phyloP scores from a whole-genome alignment of 2,329 filamentous ascomycete genomes.

The Curvularia hawaiiensis region DNA sequence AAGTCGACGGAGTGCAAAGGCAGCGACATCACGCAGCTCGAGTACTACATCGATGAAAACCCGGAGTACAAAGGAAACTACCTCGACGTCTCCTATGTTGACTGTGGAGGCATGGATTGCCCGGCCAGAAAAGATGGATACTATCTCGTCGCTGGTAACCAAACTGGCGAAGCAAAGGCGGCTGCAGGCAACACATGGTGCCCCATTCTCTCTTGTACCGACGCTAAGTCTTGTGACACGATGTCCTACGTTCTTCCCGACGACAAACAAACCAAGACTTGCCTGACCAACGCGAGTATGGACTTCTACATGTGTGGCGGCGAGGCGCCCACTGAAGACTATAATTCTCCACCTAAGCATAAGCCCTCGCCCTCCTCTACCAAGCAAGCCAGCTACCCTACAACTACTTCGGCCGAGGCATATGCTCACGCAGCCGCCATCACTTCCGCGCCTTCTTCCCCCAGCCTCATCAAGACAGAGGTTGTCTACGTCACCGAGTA shows the following conservation, averaged over 20 bases:
- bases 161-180: conserved; percentile 23
- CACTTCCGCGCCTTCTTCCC: conserved; percentile 23
- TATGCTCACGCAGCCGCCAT: conserved; percentile 28
- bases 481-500: conserved; percentile 42
- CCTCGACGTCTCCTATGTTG: conserved; percentile 48
- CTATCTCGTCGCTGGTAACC: conserved; percentile 36
- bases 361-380: conserved; percentile 3
- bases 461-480: conserved; percentile 30
- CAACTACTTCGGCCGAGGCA: conserved; percentile 11
- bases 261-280: conserved; percentile 43
- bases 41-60: too few relatives aligned
- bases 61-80: too few relatives aligned
- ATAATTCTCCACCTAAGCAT: conserved; percentile 14
- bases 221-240: conserved; percentile 29
- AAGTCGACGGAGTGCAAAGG: conserved; percentile 38
- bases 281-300: conserved; percentile 32
- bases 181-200: conserved; percentile 37
- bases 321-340: conserved; percentile 30
- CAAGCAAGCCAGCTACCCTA: conserved; percentile 7
- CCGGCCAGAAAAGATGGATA: conserved; percentile 43
- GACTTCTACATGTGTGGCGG: conserved; percentile 45
- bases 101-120: conserved; percentile 38
- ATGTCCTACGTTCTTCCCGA: conserved; percentile 41
- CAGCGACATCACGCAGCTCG: conserved; percentile 43
- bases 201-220: conserved; percentile 36